Conservation (phyloP, 345 rosid species). For the Rhizophora mangle region DNA sequence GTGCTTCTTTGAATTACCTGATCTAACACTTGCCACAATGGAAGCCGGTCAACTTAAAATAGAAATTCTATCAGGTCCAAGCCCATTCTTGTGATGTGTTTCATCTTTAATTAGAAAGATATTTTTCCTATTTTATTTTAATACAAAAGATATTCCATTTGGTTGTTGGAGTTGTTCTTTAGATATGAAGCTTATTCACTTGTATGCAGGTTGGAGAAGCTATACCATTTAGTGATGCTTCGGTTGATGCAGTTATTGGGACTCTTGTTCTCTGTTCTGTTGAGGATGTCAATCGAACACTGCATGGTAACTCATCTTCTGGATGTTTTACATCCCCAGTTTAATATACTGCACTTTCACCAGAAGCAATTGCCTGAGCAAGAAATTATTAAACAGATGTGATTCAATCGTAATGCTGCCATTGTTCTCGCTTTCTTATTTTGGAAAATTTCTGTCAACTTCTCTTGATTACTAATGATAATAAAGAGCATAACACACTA, state of each 20-base stretch:
- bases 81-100: background rate
- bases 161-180: too few species aligned
- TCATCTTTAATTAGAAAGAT: too few species aligned
- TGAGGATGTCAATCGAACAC: constrained; percentile 47
- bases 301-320: constrained; percentile 44
- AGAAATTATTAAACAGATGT: background rate
- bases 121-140: too few species aligned
- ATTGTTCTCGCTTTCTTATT: background rate
- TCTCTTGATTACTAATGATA: too few species aligned
- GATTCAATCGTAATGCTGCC: background rate
- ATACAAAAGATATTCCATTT: too few species aligned
- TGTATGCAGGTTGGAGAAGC: constrained; percentile 68
- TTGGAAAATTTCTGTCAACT: too few species aligned
- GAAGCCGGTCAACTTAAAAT: background rate
- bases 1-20: background rate
- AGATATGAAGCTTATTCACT: too few species aligned
- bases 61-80: background rate
- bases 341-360: background rate
- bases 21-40: background rate
- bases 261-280: constrained; percentile 88
- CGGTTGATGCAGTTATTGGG: constrained; percentile 84
- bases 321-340: background rate
- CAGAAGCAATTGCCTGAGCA: background rate
- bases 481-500: too few species aligned
- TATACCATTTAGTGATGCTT: constrained; percentile 64